These are phyloP conservation scores for Dictyophora rubrovolvata DNA, from an alignment of 768 basidiomycete genomes.

Conservation along the genomic window DNA sequence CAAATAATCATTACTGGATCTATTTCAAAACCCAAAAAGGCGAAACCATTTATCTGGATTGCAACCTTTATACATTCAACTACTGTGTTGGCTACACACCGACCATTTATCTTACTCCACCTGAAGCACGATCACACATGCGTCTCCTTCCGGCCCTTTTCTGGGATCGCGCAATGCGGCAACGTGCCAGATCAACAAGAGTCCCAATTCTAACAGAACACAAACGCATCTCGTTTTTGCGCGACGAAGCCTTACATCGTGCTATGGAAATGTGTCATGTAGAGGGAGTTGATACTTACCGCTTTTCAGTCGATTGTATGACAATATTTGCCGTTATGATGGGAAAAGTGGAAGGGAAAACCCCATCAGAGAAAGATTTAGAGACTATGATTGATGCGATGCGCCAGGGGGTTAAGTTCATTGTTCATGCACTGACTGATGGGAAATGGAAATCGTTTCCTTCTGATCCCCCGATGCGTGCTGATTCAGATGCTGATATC, in stretches of 20 bases:
- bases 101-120: constrained; percentile 10
- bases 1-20: constrained; percentile 39
- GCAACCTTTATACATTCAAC: constrained; percentile 35
- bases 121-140: constrained; percentile 6
- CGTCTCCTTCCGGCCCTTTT: constrained; percentile 11
- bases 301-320: not conserved
- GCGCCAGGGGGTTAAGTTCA: not conserved
- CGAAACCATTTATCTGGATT: constrained; percentile 31
- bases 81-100: constrained; percentile 20
- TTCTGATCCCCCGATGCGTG: not conserved
- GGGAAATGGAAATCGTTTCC: constrained; percentile 8
- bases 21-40: constrained; percentile 36
- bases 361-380: not conserved
- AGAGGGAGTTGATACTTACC: not conserved
- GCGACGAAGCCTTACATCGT: not conserved
- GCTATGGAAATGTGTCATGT: not conserved
- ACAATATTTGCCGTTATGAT: constrained; percentile 1
- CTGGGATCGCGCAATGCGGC: constrained; percentile 1
- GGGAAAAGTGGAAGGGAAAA: not conserved
- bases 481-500: not conserved
- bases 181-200: not conserved
- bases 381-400: not conserved
- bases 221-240: constrained; percentile 2
- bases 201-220: constrained; percentile 1
- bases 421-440: not conserved